Conservation (phyloP, 2,329 filamentous ascomycete genomes). For the Blastomyces gilchristii region DNA sequence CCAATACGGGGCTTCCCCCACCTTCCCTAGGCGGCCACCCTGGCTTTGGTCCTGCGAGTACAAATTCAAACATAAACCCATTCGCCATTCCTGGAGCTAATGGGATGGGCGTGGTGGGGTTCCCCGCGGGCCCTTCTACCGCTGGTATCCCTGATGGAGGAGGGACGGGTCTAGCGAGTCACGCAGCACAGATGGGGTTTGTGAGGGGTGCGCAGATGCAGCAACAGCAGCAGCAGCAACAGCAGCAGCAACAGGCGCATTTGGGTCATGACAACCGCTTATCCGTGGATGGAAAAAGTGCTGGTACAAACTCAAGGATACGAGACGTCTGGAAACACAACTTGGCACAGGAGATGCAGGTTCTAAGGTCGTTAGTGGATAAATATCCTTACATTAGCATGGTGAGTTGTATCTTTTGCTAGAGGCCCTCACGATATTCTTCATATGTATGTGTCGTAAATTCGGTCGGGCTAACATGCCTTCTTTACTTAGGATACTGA, state of each 20-base stretch:
- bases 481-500: slow-evolving; percentile 67
- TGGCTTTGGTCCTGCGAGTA: slow-evolving; percentile 53
- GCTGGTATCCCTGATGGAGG: slow-evolving; percentile 36
- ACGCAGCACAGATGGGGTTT: slow-evolving; percentile 81
- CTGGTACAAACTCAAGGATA: slow-evolving; percentile 65
- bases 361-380: slow-evolving; percentile 71
- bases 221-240: slow-evolving; percentile 48
- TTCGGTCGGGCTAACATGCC: slow-evolving; percentile 14
- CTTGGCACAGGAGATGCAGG: slow-evolving; percentile 78
- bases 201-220: slow-evolving; percentile 60
- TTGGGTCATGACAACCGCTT: slow-evolving; percentile 42
- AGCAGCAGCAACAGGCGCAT: slow-evolving; percentile 36
- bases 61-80: slow-evolving; percentile 57
- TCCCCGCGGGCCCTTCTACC: slow-evolving; percentile 46
- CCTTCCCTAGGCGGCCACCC: slow-evolving; percentile 57
- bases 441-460: not conserved
- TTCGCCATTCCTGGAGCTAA: slow-evolving; percentile 49
- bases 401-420: slow-evolving; percentile 48
- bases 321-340: slow-evolving; percentile 94
- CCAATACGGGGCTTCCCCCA: slow-evolving; percentile 41
- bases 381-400: slow-evolving; percentile 95
- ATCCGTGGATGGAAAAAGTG: slow-evolving; percentile 46
- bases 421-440: slow-evolving; percentile 12
- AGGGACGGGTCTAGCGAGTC: slow-evolving; percentile 66
- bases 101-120: slow-evolving; percentile 48